phyloP scores from a whole-genome alignment of 179 eudicot species.

The Silene vulgaris region DNA sequence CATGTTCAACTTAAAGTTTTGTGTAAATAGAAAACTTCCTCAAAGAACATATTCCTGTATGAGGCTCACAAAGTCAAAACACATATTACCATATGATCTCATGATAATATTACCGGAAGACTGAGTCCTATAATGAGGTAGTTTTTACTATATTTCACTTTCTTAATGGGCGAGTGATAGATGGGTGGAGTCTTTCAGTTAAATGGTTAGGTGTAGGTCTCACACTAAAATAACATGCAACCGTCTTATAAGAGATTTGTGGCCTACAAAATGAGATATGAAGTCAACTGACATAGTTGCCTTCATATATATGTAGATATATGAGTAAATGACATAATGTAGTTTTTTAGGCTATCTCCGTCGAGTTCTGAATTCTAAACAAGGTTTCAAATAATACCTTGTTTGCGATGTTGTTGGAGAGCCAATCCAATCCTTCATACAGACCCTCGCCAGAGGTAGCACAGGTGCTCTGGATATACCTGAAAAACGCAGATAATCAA shows the following conservation, averaged over 20 bases:
- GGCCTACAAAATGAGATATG: neutral
- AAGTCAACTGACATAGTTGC: neutral
- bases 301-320: neutral
- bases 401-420: conserved; percentile 85
- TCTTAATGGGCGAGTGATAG: too few species aligned
- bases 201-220: too few species aligned
- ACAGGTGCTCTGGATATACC: conserved; percentile 96
- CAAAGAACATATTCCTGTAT: too few species aligned
- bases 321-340: neutral
- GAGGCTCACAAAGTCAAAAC: too few species aligned
- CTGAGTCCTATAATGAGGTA: too few species aligned
- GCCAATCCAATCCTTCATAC: conserved; percentile 88
- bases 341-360: neutral
- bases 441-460: conserved; percentile 90
- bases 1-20: neutral
- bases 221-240: too few species aligned
- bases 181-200: too few species aligned
- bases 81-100: too few species aligned
- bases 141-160: too few species aligned
- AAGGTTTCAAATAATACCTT: conserved; percentile 36
- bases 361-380: too few species aligned
- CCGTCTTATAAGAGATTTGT: too few species aligned
- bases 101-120: too few species aligned
- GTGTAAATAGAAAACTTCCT: neutral
- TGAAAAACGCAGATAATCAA: conserved; percentile 26